These are phyloP conservation scores for Phoenix roebelenii DNA, from an alignment of 176 grass and related monocot genomes.

Conservation along the genomic window DNA sequence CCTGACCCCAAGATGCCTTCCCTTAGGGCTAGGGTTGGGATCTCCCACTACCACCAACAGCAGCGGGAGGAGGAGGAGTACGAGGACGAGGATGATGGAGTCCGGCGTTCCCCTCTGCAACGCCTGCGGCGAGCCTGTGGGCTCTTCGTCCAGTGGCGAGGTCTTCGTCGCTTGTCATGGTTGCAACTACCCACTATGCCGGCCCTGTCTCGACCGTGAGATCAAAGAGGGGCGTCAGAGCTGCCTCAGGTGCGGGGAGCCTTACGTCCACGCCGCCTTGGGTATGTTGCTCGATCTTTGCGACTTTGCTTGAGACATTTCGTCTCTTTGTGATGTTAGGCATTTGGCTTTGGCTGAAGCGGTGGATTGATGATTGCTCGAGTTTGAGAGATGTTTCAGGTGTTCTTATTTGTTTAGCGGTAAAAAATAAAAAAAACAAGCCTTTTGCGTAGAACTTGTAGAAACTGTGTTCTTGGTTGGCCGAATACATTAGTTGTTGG, in stretches of 20 bases:
- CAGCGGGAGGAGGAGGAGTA: neutral
- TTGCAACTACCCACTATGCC: conserved; percentile 79
- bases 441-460: too few species aligned
- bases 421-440: too few species aligned
- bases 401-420: too few species aligned
- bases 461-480: too few species aligned
- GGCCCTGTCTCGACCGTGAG: conserved; percentile 74
- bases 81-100: conserved; percentile 29
- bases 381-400: too few species aligned
- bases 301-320: neutral
- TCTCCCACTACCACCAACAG: conserved; percentile 4
- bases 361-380: too few species aligned
- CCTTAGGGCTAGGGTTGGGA: neutral
- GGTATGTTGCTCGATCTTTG: neutral
- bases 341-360: too few species aligned
- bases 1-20: conserved; percentile 8
- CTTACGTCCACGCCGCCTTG: conserved; percentile 27
- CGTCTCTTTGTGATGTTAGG: neutral
- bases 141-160: conserved; percentile 15
- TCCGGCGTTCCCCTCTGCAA: conserved; percentile 40
- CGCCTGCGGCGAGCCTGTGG: conserved; percentile 61
- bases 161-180: conserved; percentile 67
- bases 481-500: too few species aligned
- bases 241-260: conserved; percentile 65
- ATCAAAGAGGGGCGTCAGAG: conserved; percentile 48